Conservation (phyloP, 2,329 filamentous ascomycete genomes). For the Hyphodiscus sp. region DNA sequence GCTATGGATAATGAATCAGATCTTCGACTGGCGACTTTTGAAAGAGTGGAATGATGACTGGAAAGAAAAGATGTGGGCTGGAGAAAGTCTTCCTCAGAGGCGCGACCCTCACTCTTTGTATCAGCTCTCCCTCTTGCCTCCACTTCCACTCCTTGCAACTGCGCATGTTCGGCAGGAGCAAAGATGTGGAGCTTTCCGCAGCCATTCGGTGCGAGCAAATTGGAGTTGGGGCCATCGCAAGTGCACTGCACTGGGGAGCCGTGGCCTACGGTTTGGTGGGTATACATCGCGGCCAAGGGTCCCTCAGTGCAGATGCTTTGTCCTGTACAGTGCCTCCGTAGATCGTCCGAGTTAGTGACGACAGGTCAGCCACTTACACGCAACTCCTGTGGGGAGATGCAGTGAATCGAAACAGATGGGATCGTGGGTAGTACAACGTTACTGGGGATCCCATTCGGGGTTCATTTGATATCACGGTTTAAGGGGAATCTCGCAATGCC, state of each 20-base stretch:
- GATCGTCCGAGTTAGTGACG: slow-evolving; percentile 5
- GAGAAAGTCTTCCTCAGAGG: slow-evolving; percentile 3
- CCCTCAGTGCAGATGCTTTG: slow-evolving; percentile 3
- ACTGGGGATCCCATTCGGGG: neutral
- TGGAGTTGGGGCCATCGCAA: slow-evolving; percentile 18
- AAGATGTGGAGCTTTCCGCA: slow-evolving; percentile 10
- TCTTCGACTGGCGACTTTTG: slow-evolving; percentile 4
- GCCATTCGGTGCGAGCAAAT: slow-evolving; percentile 18
- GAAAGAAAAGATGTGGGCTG: slow-evolving; percentile 8
- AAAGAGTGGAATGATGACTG: slow-evolving; percentile 13
- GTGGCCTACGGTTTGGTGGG: slow-evolving; percentile 8
- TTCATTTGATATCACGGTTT: neutral
- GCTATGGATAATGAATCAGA: slow-evolving; percentile 3
- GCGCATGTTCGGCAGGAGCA: slow-evolving; percentile 11
- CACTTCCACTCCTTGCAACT: slow-evolving; percentile 2
- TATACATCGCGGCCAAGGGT: slow-evolving; percentile 10
- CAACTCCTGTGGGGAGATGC: slow-evolving; percentile 10
- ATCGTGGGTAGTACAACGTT: neutral
- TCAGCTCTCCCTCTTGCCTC: slow-evolving; percentile 3
- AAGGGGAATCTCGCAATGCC: neutral
- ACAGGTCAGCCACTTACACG: slow-evolving; percentile 19
- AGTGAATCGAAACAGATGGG: slow-evolving; percentile 18
- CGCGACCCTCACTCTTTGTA: slow-evolving; percentile 15
- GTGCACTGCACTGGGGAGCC: slow-evolving; percentile 6
- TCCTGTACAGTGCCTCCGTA: no score